Percentiles rank a stretch among this genome's conserved stretches.
Evolutionary conservation across 305 asterid genomes (phyloP).

Genomic region (Nicotiana rustica): DNA sequence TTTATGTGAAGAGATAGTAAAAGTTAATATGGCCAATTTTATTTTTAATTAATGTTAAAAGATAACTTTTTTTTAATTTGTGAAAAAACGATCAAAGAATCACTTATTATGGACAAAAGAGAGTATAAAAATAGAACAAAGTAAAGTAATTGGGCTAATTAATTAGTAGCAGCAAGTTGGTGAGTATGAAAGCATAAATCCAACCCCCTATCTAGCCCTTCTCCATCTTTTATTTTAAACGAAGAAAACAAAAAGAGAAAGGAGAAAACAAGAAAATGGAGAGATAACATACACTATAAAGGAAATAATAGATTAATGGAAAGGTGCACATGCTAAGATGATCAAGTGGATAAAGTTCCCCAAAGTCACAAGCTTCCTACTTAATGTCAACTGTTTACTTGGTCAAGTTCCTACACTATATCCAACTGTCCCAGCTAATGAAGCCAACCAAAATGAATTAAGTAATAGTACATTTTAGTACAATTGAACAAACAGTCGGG

Average conservation of each 20-base stretch:
- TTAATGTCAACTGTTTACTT: background rate
- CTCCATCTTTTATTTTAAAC: background rate
- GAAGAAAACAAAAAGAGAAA: background rate
- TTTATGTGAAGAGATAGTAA: too few species aligned
- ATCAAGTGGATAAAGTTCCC: background rate
- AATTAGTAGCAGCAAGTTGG: background rate
- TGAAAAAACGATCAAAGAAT: too few species aligned
- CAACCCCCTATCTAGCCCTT: background rate
- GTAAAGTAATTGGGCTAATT: background rate
- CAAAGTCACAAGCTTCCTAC: background rate
- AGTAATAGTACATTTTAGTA: background rate
- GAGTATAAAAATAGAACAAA: too few species aligned
- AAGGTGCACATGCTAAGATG: background rate
- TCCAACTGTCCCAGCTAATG: background rate
- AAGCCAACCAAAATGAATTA: background rate
- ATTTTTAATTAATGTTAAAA: too few species aligned
- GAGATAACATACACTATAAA: background rate
- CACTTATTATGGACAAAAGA: too few species aligned
- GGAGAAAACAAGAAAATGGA: background rate
- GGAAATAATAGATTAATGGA: background rate
- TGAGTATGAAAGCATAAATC: background rate
- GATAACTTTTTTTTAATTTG: too few species aligned
- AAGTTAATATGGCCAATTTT: too few species aligned
- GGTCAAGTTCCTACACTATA: background rate
- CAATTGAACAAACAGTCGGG: background rate